Evolutionary conservation across 495 filamentous ascomycete species (phyloP), one percentile per base, ranked within the genome.

Genomic region (Penicillium turbatum): DNA sequence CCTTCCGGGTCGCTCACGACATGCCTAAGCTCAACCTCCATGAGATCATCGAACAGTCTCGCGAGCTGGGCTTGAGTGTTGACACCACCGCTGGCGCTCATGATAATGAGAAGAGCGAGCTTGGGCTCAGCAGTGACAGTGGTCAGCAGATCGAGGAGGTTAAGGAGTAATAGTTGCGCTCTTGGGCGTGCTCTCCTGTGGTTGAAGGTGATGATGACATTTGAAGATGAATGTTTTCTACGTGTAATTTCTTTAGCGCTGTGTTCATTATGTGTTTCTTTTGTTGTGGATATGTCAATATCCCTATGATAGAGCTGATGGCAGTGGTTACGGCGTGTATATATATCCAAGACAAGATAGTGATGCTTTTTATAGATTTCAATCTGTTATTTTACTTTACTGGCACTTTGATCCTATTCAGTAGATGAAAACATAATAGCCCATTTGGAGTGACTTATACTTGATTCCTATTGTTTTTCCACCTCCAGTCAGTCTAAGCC

Each of bases 1-100:
- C 68, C 8, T 72, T 53, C 58, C 48, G 59, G 54, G 62, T 72
- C 34, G 71, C 69, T 15, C 29, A 65, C 0, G 48, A 64, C n/a
- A 17, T 73, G 59, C 71, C 71, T 51, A 73, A 73, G 67, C 71
- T 73, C 51, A 58, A 46, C 15, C 40, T 62, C 35, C 63, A 59
- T 7, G 53, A 73, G 53, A 72, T 73, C 31, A 48, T 21, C n/a
- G 51, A 68, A 24, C 59, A 63, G 44, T 58, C 61, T 38, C 41
- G 35, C 24, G 66, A 68, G 38, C 46, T 73, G 9, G 70, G 70
- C 26, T 47, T 73, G 24, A 24, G 21, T 4, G 4, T 4, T 24
- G 21, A 24, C 21, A 24, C 21, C 21, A 55, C 59, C 38, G 3
- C 38, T 9, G 32, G 59, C n/a, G 56, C 60, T 48, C 21, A 51